Evolutionary conservation across 2,329 filamentous ascomycete species (phyloP).

Genomic region (Emmonsiellopsis sp.): DNA sequence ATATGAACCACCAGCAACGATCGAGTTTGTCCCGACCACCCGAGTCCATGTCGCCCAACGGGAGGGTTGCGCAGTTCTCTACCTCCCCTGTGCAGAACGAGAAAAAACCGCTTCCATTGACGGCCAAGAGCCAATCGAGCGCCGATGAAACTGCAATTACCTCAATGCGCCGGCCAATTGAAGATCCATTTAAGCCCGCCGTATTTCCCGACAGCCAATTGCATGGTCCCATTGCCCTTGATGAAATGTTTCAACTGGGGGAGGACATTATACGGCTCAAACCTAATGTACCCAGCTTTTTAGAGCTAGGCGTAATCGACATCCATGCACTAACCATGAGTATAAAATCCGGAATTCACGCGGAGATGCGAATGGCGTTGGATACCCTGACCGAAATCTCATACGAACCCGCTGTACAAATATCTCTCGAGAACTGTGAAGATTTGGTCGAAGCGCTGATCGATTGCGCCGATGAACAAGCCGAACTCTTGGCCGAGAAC

Average conservation of each 20-base stretch:
- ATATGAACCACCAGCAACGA: constrained; percentile 16
- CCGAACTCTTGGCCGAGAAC: constrained; percentile 75
- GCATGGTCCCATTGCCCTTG: constrained; percentile 65
- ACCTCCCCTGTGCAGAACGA: constrained; percentile 10
- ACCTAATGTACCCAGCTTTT: constrained; percentile 64
- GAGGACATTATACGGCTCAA: constrained; percentile 58
- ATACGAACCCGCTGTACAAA: constrained; percentile 51
- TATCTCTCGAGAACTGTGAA: constrained; percentile 67
- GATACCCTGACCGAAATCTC: constrained; percentile 72
- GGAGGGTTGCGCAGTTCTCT: constrained; percentile 7
- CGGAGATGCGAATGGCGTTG: constrained; percentile 80
- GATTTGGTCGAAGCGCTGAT: constrained; percentile 81
- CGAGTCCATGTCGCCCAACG: constrained; percentile 18
- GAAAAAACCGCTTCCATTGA: constrained; percentile 9
- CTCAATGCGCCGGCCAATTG: constrained; percentile 8
- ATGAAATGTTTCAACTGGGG: constrained; percentile 55
- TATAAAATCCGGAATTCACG: constrained; percentile 79
- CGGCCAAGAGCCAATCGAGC: constrained; percentile 12
- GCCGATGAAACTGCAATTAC: constrained; percentile 5
- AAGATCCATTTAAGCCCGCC: constrained; percentile 40
- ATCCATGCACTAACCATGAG: constrained; percentile 83
- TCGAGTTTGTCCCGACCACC: constrained; percentile 19
- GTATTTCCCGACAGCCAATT: constrained; percentile 42
- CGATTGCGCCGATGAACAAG: constrained; percentile 83
- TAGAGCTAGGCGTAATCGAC: constrained; percentile 80